These are phyloP conservation scores for Cercospora citrullina DNA, from an alignment of 2,329 filamentous ascomycete species.

Conservation along the genomic window DNA sequence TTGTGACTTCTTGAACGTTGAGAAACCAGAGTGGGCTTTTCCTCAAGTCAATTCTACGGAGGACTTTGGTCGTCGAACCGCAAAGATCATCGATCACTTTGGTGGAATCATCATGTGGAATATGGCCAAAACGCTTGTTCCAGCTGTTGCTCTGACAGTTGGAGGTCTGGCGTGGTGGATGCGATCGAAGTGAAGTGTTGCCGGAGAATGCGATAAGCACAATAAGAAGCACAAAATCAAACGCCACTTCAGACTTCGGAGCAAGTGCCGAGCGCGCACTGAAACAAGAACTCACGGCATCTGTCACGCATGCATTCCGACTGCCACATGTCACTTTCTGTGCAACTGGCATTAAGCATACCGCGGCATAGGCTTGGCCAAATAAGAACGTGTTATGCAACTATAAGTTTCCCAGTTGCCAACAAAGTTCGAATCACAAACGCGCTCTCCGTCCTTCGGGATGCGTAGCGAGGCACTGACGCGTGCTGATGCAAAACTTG, in stretches of 20 bases:
- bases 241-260: not conserved
- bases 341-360: not conserved
- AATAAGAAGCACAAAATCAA: not conserved
- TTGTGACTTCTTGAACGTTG: constrained; percentile 12
- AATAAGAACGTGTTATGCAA: not conserved
- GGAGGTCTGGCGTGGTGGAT: not conserved
- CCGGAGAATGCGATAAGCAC: not conserved
- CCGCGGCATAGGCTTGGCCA: not conserved
- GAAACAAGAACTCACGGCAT: not conserved
- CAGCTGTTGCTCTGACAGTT: not conserved
- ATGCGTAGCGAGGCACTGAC: not conserved
- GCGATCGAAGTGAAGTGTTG: not conserved
- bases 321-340: not conserved
- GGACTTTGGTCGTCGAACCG: constrained; percentile 9
- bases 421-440: constrained; percentile 5
- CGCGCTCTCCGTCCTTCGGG: not conserved
- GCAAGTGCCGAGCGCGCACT: not conserved
- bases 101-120: constrained; percentile 2
- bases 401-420: not conserved
- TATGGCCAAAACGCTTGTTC: constrained; percentile 5
- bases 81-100: not conserved
- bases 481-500: not conserved
- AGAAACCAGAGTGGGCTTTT: constrained; percentile 11
- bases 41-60: constrained; percentile 16
- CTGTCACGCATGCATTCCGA: not conserved